Conservation (phyloP, 257 asterid genomes). For the Apocynum venetum region DNA sequence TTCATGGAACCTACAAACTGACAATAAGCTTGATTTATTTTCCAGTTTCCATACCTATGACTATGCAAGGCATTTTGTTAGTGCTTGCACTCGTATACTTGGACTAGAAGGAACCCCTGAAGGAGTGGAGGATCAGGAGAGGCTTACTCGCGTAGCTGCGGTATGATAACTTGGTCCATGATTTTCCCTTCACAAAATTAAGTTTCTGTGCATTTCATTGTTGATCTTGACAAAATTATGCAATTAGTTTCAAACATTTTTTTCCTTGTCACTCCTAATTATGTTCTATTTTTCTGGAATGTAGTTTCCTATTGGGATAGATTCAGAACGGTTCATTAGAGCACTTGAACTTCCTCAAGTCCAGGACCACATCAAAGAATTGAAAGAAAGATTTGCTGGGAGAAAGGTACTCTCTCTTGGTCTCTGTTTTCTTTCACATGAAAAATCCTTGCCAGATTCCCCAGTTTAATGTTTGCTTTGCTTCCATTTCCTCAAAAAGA, state of each 20-base stretch:
- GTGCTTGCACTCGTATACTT: conserved; percentile 94
- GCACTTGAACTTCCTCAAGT: conserved; percentile 65
- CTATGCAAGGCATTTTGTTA: conserved; percentile 91
- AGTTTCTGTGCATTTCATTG: conserved; percentile 8
- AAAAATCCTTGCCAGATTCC: background rate
- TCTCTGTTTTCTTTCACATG: conserved; percentile 7
- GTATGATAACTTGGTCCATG: conserved; percentile 34
- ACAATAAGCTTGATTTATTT: conserved; percentile 23
- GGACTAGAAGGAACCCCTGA: conserved; percentile 98
- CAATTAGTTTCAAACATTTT: conserved; percentile 4
- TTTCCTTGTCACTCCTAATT: conserved; percentile 9
- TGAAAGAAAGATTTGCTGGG: conserved; percentile 77
- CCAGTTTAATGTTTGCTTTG: background rate
- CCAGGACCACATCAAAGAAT: conserved; percentile 57
- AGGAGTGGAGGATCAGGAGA: conserved; percentile 97
- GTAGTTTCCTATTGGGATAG: conserved; percentile 93
- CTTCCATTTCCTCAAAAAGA: background rate
- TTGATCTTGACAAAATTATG: conserved; percentile 8
- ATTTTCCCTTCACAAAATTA: conserved; percentile 8
- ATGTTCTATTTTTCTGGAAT: conserved; percentile 25
- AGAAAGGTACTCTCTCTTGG: conserved; percentile 57
- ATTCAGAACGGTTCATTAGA: conserved; percentile 79
- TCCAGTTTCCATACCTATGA: conserved; percentile 93
- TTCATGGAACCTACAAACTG: conserved; percentile 19
- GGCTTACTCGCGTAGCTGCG: conserved; percentile 96